phyloP scores from a whole-genome alignment of 768 basidiomycete genomes.

The Naganishia vaughanmartiniae region DNA sequence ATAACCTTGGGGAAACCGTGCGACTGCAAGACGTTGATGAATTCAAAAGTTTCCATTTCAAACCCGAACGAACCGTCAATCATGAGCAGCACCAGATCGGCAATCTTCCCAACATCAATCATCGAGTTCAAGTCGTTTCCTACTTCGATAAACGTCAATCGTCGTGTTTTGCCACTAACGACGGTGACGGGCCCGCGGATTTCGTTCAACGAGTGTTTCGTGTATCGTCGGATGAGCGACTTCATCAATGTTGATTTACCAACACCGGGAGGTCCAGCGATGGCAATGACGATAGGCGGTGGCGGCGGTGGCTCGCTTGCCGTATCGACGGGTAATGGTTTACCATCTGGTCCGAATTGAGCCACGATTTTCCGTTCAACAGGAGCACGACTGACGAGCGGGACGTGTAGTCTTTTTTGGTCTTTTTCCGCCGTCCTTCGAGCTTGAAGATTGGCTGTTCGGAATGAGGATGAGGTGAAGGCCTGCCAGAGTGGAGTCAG shows the following conservation, averaged over 20 bases:
- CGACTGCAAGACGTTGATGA: slow-evolving; percentile 91
- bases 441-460: slow-evolving; percentile 81
- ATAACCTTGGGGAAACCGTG: slow-evolving; percentile 99
- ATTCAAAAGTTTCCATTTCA: slow-evolving; percentile 99
- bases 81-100: slow-evolving; percentile 93
- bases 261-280: slow-evolving; percentile 94
- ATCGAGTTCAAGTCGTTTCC: slow-evolving; percentile 96
- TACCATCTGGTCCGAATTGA: slow-evolving; percentile 54
- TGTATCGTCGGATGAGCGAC: slow-evolving; percentile 82
- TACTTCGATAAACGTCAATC: slow-evolving; percentile 95
- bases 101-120: slow-evolving; percentile 97
- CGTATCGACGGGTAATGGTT: slow-evolving; percentile 54
- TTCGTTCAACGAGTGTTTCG: slow-evolving; percentile 87
- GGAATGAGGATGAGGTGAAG: slow-evolving; percentile 87
- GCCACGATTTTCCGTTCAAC: slow-evolving; percentile 52
- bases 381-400: slow-evolving; percentile 89
- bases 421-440: slow-evolving; percentile 87
- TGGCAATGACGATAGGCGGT: slow-evolving; percentile 88
- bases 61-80: slow-evolving; percentile 97
- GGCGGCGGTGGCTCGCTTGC: slow-evolving; percentile 56
- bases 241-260: slow-evolving; percentile 94
- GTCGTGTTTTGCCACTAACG: slow-evolving; percentile 83
- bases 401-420: slow-evolving; percentile 92
- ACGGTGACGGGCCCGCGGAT: slow-evolving; percentile 92
- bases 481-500: slow-evolving; percentile 58